Base-by-base conservation (phyloP, 129 eudicot genomes). In the Lactuca sativa region DNA sequence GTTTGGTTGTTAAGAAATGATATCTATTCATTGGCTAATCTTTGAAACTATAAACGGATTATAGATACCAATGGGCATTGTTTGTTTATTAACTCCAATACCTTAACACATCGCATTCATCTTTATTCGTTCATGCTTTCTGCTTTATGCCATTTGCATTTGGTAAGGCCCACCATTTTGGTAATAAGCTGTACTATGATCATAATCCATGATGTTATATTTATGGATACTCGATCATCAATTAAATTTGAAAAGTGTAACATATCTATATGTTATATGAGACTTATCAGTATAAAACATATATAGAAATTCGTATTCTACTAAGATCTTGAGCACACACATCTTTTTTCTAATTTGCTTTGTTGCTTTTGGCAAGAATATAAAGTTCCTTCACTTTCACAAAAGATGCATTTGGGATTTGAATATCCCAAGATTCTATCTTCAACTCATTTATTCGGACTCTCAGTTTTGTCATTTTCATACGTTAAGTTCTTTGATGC, bases 371-470 rank as follows among this genome's bases (percentile, higher is more conserved):
- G 69, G 74, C 74, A 67, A 59, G 56, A 59, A 75, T 51, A 38
- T 59, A 17, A 68, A 60, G 69, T 59, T 76, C 13, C 31, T 25
- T 59, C 61, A 55, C 73, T 74, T 56, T 74, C 59, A 16, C 60
- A 56, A 78, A 71, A 85, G 74, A 69, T 67, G 82, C 79, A 64
- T 60, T 55, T 68, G 15, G n/a, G 76, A 81, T 77, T 81, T 84
- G 89, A 83, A 86, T 81, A 86, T 86, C 74, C 90, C 63, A 56
- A 71, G 64, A 72, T 71, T 56, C 73, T 47, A 65, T 12, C 7
- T 32, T 62, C 44, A 73, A 21, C 21, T 63, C 49, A 33, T 17
- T 70, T 77, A 65, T 48, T 63, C 70, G 4, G 51, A 63, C 49
- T 51, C 53, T 34, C 13, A 40, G 62, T 16, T 52, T 31, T 55